Conservation (phyloP, 352 stramenopile species). For the Lagenidium giganteum region DNA sequence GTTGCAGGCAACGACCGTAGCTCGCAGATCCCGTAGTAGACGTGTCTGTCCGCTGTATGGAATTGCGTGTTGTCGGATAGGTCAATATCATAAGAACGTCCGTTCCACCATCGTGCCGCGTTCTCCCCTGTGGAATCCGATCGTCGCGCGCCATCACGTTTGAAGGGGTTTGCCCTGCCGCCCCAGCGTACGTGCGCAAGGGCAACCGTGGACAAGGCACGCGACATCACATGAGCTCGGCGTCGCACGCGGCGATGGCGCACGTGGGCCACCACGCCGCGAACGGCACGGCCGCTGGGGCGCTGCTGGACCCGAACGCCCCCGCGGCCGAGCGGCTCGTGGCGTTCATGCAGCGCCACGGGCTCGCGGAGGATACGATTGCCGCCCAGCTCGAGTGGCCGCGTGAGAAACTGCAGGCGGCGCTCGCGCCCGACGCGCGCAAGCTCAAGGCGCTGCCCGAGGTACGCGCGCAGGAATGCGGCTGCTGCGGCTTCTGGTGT, state of each 20-base stretch:
- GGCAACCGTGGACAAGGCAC: no score
- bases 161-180: no score
- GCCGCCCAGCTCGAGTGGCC: slow-evolving; percentile 50
- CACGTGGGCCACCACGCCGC: slow-evolving; percentile 18
- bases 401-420: slow-evolving; percentile 39
- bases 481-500: background rate
- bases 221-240: no score
- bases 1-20: no score
- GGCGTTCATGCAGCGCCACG: slow-evolving; percentile 58
- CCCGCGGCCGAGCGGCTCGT: slow-evolving; percentile 49
- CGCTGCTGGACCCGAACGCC: slow-evolving; percentile 14
- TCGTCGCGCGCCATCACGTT: no score
- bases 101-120: no score
- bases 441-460: slow-evolving; percentile 25
- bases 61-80: no score
- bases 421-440: slow-evolving; percentile 43
- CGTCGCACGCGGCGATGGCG: slow-evolving; percentile 16
- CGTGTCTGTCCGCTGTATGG: no score
- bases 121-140: no score
- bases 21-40: no score
- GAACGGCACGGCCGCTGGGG: slow-evolving; percentile 4
- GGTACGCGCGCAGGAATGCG: slow-evolving; percentile 17
- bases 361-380: slow-evolving; percentile 31
- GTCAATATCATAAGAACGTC: no score
- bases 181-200: no score